phyloP scores from a whole-genome alignment of 1,284 basidiomycete species.

The Marasmius fiardii region DNA sequence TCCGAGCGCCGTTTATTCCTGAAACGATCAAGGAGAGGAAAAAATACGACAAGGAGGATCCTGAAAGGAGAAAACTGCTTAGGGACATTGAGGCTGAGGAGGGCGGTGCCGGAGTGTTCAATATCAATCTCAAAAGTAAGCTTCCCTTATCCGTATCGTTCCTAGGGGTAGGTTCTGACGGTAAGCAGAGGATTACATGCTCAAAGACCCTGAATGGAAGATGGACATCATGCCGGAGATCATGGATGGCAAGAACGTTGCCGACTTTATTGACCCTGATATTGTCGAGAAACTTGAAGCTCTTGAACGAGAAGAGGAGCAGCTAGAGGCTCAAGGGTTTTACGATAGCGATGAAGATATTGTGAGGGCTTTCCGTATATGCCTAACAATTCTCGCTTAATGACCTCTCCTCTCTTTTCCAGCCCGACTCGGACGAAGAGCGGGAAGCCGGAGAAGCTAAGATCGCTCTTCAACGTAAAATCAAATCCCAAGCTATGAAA shows the following conservation, averaged over 20 bases:
- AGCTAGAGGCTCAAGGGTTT: constrained; percentile 90
- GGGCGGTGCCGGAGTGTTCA: constrained; percentile 88
- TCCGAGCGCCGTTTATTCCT: constrained; percentile 84
- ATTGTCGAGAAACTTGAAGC: constrained; percentile 96
- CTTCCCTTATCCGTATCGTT: constrained; percentile 12
- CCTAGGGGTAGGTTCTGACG: constrained; percentile 13
- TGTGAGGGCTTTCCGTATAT: constrained; percentile 37
- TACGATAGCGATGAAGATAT: constrained; percentile 89
- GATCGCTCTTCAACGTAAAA: constrained; percentile 69
- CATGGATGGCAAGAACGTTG: constrained; percentile 97
- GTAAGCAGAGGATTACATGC: constrained; percentile 80
- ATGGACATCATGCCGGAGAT: constrained; percentile 95
- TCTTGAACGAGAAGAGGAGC: constrained; percentile 95
- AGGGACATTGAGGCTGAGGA: constrained; percentile 80
- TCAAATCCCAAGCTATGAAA: constrained; percentile 77
- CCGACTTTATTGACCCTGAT: constrained; percentile 99
- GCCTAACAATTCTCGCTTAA: constrained; percentile 11
- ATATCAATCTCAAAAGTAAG: constrained; percentile 84
- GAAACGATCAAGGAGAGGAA: constrained; percentile 71
- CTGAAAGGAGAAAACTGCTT: constrained; percentile 67
- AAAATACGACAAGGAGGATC: constrained; percentile 87
- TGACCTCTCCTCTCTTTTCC: background rate
- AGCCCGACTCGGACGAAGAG: constrained; percentile 94
- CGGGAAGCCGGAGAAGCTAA: constrained; percentile 72
- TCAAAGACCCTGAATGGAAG: constrained; percentile 94